Base-by-base conservation (phyloP, 306 rosid species). In the Glycine latifolia region DNA sequence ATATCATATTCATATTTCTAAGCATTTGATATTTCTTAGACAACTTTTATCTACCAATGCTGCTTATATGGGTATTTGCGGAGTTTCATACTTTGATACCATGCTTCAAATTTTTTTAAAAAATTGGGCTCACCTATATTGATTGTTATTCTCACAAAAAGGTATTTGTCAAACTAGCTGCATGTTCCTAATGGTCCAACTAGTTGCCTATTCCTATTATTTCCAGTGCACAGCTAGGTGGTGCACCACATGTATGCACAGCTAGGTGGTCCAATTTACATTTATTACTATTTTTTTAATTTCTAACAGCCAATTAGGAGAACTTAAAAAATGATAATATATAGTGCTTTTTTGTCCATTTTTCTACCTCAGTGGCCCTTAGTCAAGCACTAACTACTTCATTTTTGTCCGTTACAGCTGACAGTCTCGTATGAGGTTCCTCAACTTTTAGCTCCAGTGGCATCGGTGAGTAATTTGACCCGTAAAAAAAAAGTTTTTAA, bases 391-490 rank as follows among this genome's bases (percentile, higher is more conserved):
- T 87, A 82, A 79, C 83, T 59, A 59, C 39, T 72, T 63, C 73
- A 10, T 84, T 67, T 85, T 55, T 83, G 67, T 58, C 77, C 33
- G 3, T 85, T 83, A 47, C 97, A 96, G 99, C 85, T 96, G 78
- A 93, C 97, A 4, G 98, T 96, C 86, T 92, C 97, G 4, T 96
- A 95, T 78, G 99, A 93, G 88, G 98, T 95, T 65, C 99, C 99
- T 65, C 92, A 79, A 71, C 79, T 95, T 80, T 88, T 95, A 67
- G 78, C 85, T 85, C 98, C 99, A 50, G 99, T 93, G 82, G 98
- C 98, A 67, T 91, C 98, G 20, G 99, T 95, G 87, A 87, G 94
- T 70, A 26, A 67, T 86, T 65, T 80, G 52, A 17, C 84, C 75
- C 68, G 17, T 33, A 52, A 39, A 69, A 35, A 20, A 20, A 1